These are phyloP conservation scores for Fusarium solani-melongenae DNA, from an alignment of 2,329 filamentous ascomycete species.

Conservation along the genomic window DNA sequence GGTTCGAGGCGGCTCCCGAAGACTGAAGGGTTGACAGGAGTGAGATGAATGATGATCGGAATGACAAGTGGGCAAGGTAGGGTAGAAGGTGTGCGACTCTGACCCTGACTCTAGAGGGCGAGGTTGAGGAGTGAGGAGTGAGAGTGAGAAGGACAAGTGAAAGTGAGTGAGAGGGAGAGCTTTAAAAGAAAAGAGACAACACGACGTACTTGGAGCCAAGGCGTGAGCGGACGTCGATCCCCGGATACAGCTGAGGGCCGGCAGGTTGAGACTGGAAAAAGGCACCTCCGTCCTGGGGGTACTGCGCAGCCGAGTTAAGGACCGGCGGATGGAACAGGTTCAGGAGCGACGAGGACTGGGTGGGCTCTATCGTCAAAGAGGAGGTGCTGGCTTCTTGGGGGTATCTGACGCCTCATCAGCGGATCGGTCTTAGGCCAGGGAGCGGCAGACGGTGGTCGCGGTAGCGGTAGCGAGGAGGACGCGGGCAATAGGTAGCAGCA, in stretches of 20 bases:
- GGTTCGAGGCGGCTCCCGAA: not conserved
- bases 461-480: slow-evolving; percentile 16
- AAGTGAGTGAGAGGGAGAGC: not conserved
- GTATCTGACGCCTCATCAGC: slow-evolving; percentile 58
- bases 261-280: slow-evolving; percentile 61
- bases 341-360: slow-evolving; percentile 62
- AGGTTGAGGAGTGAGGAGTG: slow-evolving; percentile 1
- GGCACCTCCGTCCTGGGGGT: slow-evolving; percentile 60
- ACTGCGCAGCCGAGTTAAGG: slow-evolving; percentile 59
- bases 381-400: slow-evolving; percentile 64
- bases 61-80: not conserved
- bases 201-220: slow-evolving; percentile 65
- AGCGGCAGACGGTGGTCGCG: slow-evolving; percentile 15
- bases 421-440: slow-evolving; percentile 33
- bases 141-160: slow-evolving; percentile 4
- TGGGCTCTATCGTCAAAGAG: slow-evolving; percentile 65
- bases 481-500: slow-evolving; percentile 31
- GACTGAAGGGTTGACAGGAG: not conserved
- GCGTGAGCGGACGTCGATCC: slow-evolving; percentile 65
- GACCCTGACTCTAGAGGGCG: slow-evolving; percentile 1
- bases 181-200: slow-evolving; percentile 44
- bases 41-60: not conserved
- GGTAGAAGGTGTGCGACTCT: slow-evolving; percentile 3
- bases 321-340: slow-evolving; percentile 63
- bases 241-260: slow-evolving; percentile 56